These are phyloP conservation scores for Ogataea methanolica DNA, from an alignment of 805 yeast genomes.

Conservation along the genomic window DNA sequence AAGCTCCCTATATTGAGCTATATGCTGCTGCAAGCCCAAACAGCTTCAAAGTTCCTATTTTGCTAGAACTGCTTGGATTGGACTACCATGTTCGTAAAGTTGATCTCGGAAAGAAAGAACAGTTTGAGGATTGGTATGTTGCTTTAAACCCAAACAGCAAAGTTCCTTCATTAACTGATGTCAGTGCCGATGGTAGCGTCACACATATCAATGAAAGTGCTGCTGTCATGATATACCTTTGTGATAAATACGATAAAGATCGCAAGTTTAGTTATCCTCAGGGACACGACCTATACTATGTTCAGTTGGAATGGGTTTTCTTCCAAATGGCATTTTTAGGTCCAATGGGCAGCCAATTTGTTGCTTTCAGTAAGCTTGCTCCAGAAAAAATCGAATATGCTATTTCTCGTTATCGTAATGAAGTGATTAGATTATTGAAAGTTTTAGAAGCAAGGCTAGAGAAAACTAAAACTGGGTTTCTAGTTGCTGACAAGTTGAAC, in stretches of 20 bases:
- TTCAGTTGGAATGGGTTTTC: slow-evolving; percentile 46
- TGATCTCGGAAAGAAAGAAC: slow-evolving; percentile 38
- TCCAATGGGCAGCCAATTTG: slow-evolving; percentile 61
- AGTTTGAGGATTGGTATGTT: slow-evolving; percentile 54
- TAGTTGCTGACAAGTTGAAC: slow-evolving; percentile 56
- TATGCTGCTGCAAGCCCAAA: slow-evolving; percentile 41
- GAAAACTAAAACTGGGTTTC: slow-evolving; percentile 44
- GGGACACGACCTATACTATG: slow-evolving; percentile 43
- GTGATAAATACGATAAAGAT: slow-evolving; percentile 56
- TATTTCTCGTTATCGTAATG: slow-evolving; percentile 45
- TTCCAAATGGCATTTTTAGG: slow-evolving; percentile 59
- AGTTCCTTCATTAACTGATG: slow-evolving; percentile 50
- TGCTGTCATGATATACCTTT: slow-evolving; percentile 56
- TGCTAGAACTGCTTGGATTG: slow-evolving; percentile 38
- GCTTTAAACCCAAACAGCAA: slow-evolving; percentile 59
- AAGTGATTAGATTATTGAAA: slow-evolving; percentile 48
- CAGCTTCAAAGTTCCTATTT: slow-evolving; percentile 38
- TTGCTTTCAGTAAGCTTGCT: slow-evolving; percentile 42
- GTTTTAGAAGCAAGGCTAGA: slow-evolving; percentile 49
- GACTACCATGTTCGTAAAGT: slow-evolving; percentile 38
- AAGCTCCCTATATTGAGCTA: slow-evolving; percentile 39
- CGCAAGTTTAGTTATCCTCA: slow-evolving; percentile 38
- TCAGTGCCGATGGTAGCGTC: slow-evolving; percentile 35
- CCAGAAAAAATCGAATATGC: slow-evolving; percentile 51
- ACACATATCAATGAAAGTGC: slow-evolving; percentile 53